These are phyloP conservation scores for Coemansia sp. DNA, from an alignment of 371 early-diverging fungal species.

Conservation along the genomic window DNA sequence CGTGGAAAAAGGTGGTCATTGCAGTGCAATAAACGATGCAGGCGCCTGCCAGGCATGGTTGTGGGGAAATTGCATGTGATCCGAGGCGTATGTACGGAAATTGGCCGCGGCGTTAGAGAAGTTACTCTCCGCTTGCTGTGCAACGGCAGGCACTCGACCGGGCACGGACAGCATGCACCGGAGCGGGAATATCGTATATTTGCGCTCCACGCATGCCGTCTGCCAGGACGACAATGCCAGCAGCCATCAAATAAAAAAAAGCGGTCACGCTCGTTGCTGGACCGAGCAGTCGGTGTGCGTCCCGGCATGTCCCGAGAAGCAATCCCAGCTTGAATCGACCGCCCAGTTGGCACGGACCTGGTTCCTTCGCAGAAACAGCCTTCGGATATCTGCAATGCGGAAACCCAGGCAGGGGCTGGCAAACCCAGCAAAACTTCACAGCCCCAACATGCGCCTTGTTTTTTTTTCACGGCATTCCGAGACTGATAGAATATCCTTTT, in stretches of 20 bases:
- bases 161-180: too few relatives aligned
- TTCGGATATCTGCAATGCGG: too few relatives aligned
- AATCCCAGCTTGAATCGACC: too few relatives aligned
- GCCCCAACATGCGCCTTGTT: not conserved
- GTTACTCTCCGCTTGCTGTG: too few relatives aligned
- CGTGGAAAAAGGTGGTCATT: not conserved
- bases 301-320: not conserved
- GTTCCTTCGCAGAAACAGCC: too few relatives aligned
- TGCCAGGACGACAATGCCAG: not conserved
- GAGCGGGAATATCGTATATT: not conserved
- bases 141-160: too few relatives aligned
- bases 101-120: too few relatives aligned
- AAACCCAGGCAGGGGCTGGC: too few relatives aligned
- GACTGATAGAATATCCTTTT: not conserved
- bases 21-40: not conserved
- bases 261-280: not conserved
- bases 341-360: too few relatives aligned
- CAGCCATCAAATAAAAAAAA: not conserved
- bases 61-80: not conserved
- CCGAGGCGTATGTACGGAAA: too few relatives aligned
- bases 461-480: not conserved
- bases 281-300: not conserved
- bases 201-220: not conserved
- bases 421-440: too few relatives aligned
- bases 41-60: not conserved